Base-by-base conservation (phyloP, 805 yeast genomes). In the Scheffersomyces lignosus region DNA sequence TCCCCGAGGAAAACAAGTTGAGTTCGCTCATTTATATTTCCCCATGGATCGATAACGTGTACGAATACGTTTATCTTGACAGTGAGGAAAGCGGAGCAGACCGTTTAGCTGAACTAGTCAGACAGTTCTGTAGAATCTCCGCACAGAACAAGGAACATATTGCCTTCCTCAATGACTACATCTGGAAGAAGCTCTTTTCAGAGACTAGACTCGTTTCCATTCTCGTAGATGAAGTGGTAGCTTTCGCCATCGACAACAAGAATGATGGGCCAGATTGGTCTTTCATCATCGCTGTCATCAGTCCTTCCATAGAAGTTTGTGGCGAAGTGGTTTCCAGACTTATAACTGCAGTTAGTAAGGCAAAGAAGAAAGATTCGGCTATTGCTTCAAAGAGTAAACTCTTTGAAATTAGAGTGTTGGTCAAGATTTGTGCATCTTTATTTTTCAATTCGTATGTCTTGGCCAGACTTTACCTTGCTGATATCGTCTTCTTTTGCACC, bases 31-130 rank as follows among this genome's bases (percentile, higher is more conserved):
- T 73, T 34, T 80, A 80, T 50, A 63, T 81, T 8, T 66, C 84
- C 0, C 90, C 93, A 2, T 88, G 96, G 95, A 69, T 84, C 12
- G 73, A 73, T 16, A 83, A 87, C 48, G 66, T 87, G 16, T 77
- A 79, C 52, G 66, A 70, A 10, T 58, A 78, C 45, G 80, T 86
- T 5, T 82, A 70, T 49, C 49, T 73, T 28, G 67, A 66, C 13
- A 78, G 75, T 47, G 79, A 77, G 18, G 74, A 71, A 20, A 67
- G 64, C 38, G 93, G 95, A 0, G 71, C 77, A 1, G 83, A 77
- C 34, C 67, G 75, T 37, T 73, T 83, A 4, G 73, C 83, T 1
- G 78, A 75, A 30, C 60, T 87, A 8, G 69, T 87, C 16, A 67
- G 89, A 27, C 75, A 75, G 34, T 71, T 86, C 43, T 78, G 87